Conservation (phyloP, 176 grass and related monocot species). For the Tillandsia leiboldiana region DNA sequence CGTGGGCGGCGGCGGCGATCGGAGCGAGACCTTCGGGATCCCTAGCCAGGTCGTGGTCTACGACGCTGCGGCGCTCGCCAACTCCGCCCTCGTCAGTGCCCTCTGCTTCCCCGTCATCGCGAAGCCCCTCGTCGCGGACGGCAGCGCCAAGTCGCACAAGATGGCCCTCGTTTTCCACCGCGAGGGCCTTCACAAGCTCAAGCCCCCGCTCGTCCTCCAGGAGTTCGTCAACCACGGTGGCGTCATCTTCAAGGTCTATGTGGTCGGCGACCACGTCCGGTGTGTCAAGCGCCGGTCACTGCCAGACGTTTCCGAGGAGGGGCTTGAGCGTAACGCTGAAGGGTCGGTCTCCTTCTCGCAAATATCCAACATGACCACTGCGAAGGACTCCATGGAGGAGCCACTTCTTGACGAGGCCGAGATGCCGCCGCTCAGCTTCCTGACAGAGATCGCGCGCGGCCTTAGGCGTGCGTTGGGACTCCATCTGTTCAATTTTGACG, state of each 20-base stretch:
- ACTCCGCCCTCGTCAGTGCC: conserved; percentile 54
- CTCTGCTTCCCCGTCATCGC: conserved; percentile 85
- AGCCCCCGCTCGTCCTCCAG: conserved; percentile 80
- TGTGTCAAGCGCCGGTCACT: conserved; percentile 87
- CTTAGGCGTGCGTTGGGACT: conserved; percentile 59
- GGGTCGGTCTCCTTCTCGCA: conserved; percentile 80
- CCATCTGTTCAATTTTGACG: conserved; percentile 85
- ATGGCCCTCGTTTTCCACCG: conserved; percentile 71
- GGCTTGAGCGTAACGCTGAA: conserved; percentile 32
- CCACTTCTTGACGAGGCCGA: conserved; percentile 53
- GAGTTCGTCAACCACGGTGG: conserved; percentile 99
- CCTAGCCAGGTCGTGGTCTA: conserved; percentile 81
- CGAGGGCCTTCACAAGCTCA: conserved; percentile 61
- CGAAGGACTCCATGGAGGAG: conserved; percentile 21
- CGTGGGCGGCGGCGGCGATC: conserved; percentile 12
- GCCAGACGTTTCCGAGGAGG: conserved; percentile 56
- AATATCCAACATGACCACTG: conserved; percentile 60
- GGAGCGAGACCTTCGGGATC: conserved; percentile 63
- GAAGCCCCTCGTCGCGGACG: conserved; percentile 82
- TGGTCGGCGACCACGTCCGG: conserved; percentile 57
- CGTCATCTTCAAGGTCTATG: conserved; percentile 94
- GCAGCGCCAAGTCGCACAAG: conserved; percentile 72
- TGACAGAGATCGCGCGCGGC: conserved; percentile 53
- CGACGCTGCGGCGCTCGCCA: conserved; percentile 47
- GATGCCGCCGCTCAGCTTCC: conserved; percentile 45